phyloP scores from a whole-genome alignment of 805 yeast species.

The Saccharomycopsis sp. region DNA sequence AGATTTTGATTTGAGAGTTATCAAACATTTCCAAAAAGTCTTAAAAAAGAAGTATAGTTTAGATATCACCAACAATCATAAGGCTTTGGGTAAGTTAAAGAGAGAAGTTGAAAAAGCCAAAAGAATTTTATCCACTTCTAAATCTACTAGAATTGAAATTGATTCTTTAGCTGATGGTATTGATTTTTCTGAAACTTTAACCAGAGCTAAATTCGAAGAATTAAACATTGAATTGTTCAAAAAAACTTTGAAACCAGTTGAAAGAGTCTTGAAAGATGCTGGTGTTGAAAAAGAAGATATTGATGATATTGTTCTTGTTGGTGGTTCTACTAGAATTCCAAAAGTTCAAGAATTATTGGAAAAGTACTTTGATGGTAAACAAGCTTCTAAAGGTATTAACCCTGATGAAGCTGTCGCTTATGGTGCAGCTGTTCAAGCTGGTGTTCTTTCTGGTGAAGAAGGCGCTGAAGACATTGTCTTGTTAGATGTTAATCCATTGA shows the following conservation, averaged over 20 bases:
- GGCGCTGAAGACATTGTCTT: slow-evolving; percentile 85
- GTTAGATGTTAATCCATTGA: slow-evolving; percentile 88
- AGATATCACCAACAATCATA: slow-evolving; percentile 62
- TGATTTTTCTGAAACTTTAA: slow-evolving; percentile 89
- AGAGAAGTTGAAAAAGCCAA: slow-evolving; percentile 68
- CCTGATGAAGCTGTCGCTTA: slow-evolving; percentile 99
- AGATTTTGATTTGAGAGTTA: slow-evolving; percentile 86
- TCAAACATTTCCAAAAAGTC: slow-evolving; percentile 73
- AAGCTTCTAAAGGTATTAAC: slow-evolving; percentile 93
- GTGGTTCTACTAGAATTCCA: slow-evolving; percentile 99
- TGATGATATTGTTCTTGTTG: slow-evolving; percentile 93
- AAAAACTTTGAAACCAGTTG: slow-evolving; percentile 92
- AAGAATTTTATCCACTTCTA: slow-evolving; percentile 90
- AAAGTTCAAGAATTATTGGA: slow-evolving; percentile 92
- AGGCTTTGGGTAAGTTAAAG: slow-evolving; percentile 28
- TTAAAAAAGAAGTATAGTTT: slow-evolving; percentile 89
- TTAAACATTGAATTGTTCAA: slow-evolving; percentile 86
- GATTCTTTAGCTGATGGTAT: slow-evolving; percentile 92
- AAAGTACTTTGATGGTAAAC: slow-evolving; percentile 85
- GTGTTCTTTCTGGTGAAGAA: slow-evolving; percentile 92
- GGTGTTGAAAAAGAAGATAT: slow-evolving; percentile 79
- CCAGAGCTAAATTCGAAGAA: slow-evolving; percentile 98
- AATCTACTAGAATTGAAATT: slow-evolving; percentile 92
- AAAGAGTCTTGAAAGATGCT: slow-evolving; percentile 89
- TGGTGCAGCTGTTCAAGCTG: slow-evolving; percentile 99